Percentiles rank a stretch among this genome's conserved stretches.
phyloP scores from a whole-genome alignment of 352 stramenopile species.

The Plasmopara viticola region DNA sequence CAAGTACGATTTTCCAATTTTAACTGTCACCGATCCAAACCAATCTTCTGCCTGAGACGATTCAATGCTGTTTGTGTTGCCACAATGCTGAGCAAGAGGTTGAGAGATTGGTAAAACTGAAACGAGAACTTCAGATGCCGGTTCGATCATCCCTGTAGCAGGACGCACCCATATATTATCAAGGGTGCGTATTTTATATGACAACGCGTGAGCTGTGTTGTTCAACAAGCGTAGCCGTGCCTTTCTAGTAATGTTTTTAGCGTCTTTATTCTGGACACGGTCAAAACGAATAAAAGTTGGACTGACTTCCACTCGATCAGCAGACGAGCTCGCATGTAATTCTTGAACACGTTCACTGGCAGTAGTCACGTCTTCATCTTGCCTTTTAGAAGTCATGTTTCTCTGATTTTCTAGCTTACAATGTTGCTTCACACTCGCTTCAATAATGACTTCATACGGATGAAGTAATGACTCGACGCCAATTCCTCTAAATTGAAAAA shows the following conservation, averaged over 20 bases:
- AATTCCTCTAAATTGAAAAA: slow-evolving; percentile 84
- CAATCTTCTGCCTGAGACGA: slow-evolving; percentile 32
- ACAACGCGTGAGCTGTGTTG: slow-evolving; percentile 37
- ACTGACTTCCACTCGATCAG: slow-evolving; percentile 45
- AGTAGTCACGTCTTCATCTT: slow-evolving; percentile 1
- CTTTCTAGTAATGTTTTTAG: slow-evolving; percentile 15
- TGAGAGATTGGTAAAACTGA: slow-evolving; percentile 48
- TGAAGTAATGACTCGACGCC: slow-evolving; percentile 52
- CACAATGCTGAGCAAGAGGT: slow-evolving; percentile 27
- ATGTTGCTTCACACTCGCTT: slow-evolving; percentile 60
- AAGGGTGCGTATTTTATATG: slow-evolving; percentile 47
- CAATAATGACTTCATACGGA: slow-evolving; percentile 79
- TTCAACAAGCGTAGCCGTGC: slow-evolving; percentile 50
- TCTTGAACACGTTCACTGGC: slow-evolving; percentile 34
- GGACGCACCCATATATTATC: slow-evolving; percentile 55
- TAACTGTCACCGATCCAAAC: slow-evolving; percentile 56
- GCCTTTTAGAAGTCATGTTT: not conserved
- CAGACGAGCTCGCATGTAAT: slow-evolving; percentile 32
- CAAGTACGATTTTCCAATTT: slow-evolving; percentile 38
- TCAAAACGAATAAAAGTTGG: slow-evolving; percentile 62
- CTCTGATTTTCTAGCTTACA: not conserved
- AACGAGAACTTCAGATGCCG: slow-evolving; percentile 39
- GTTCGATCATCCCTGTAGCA: slow-evolving; percentile 32
- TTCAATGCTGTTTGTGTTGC: slow-evolving; percentile 8
- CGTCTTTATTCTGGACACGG: slow-evolving; percentile 19